A percentile compares a stretch with the other conserved stretches of the same genome.
phyloP scores from a whole-genome alignment of 1,139 yeast species.

The Candida albicans region DNA sequence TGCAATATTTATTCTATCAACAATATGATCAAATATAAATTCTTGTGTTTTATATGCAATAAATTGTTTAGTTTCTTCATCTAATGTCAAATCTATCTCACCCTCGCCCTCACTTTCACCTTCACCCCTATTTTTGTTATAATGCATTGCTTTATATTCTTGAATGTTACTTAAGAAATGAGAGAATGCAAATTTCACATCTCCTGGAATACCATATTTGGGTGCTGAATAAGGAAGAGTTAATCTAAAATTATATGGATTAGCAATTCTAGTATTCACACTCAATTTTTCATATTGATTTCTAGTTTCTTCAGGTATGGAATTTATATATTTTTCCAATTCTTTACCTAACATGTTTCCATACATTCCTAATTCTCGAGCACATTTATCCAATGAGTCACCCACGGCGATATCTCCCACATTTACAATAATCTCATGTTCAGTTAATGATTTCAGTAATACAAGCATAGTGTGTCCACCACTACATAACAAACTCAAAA shows the following conservation, averaged over 20 bases:
- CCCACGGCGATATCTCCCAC: conserved; percentile 92
- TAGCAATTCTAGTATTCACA: conserved; percentile 21
- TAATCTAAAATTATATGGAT: conserved; percentile 31
- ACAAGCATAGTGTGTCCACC: conserved; percentile 97
- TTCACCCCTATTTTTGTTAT: conserved; percentile 1
- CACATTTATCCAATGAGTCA: conserved; percentile 91
- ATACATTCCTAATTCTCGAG: conserved; percentile 72
- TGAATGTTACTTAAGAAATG: conserved; percentile 65
- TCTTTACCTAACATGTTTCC: conserved; percentile 90
- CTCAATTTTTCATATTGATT: conserved; percentile 22
- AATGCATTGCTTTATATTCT: conserved; percentile 17
- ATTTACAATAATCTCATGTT: conserved; percentile 73
- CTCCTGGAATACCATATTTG: conserved; percentile 30
- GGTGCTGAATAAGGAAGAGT: conserved; percentile 38
- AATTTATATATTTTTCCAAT: conserved; percentile 58
- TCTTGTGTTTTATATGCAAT: conserved; percentile 67
- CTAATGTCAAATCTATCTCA: conserved; percentile 11
- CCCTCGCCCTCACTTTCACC: too few relatives aligned
- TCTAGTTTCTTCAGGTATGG: conserved; percentile 23
- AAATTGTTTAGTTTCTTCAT: conserved; percentile 28
- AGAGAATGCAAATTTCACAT: conserved; percentile 58
- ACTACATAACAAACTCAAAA: conserved; percentile 74
- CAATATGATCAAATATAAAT: conserved; percentile 68
- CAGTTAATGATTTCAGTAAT: conserved; percentile 53
- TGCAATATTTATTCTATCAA: conserved; percentile 60